A percentile compares a stretch with the other conserved stretches of the same genome.
Conservation (phyloP, 345 rosid genomes). For the Passiflora organensis region DNA sequence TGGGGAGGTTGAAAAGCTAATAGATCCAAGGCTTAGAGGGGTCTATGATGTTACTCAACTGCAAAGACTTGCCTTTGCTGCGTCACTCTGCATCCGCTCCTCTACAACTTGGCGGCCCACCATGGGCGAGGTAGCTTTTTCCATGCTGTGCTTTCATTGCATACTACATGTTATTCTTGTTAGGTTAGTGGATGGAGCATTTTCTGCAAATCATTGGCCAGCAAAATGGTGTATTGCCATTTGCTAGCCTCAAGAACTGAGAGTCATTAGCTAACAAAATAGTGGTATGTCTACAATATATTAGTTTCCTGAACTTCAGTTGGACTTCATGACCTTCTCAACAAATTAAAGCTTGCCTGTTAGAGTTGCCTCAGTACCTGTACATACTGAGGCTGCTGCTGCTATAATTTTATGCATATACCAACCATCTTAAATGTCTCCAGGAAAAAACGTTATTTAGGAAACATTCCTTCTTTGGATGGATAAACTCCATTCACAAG, state of each 20-base stretch:
- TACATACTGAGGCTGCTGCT: not conserved
- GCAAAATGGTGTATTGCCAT: too few species aligned
- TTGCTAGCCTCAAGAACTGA: too few species aligned
- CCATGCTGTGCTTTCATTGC: not conserved
- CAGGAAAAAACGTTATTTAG: too few species aligned
- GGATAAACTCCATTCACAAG: constrained; percentile 3
- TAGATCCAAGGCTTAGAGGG: constrained; percentile 77
- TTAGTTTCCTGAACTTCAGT: too few species aligned
- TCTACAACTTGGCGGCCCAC: constrained; percentile 82
- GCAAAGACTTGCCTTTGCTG: constrained; percentile 65
- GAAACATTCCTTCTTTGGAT: too few species aligned
- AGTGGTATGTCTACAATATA: too few species aligned
- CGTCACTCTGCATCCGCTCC: constrained; percentile 80
- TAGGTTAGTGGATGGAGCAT: not conserved
- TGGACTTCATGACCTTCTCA: too few species aligned
- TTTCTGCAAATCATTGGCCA: too few species aligned
- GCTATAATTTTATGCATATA: not conserved
- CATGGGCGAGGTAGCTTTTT: constrained; percentile 62
- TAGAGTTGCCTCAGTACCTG: too few species aligned
- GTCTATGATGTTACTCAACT: constrained; percentile 51
- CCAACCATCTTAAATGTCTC: not conserved
- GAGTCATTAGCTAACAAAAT: too few species aligned
- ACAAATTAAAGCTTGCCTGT: too few species aligned
- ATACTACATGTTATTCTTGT: not conserved
- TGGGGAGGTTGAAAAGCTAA: constrained; percentile 56